Percentiles rank a stretch among this genome's conserved stretches.
These are phyloP conservation scores for Lactarius pseudohatsudake DNA, from an alignment of 768 basidiomycete species.

Conservation along the genomic window DNA sequence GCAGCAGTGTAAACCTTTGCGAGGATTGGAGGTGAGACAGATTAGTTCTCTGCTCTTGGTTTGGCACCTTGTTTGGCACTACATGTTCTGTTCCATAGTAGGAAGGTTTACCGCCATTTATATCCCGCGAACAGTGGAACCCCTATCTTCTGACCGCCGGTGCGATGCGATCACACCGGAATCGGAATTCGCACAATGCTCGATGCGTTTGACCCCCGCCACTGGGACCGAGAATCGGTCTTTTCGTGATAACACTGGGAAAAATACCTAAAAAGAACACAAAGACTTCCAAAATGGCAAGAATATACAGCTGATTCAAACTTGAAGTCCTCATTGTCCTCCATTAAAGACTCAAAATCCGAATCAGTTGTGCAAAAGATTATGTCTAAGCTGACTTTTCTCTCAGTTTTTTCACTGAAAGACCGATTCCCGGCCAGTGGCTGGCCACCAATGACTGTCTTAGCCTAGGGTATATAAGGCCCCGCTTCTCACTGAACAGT, in stretches of 20 bases:
- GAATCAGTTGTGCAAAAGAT: too few relatives aligned
- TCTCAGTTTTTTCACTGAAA: too few relatives aligned
- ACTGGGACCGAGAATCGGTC: too few relatives aligned
- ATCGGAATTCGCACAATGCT: background rate
- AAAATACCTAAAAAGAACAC: too few relatives aligned
- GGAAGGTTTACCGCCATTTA: background rate
- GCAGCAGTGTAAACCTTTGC: background rate
- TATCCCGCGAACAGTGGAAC: background rate
- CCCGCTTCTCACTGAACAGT: background rate
- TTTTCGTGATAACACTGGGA: too few relatives aligned
- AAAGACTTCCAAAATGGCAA: too few relatives aligned
- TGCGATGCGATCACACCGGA: background rate
- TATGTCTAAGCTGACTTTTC: too few relatives aligned
- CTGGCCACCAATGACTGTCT: background rate
- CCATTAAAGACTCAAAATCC: too few relatives aligned
- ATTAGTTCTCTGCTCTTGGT: background rate
- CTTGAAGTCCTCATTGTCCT: too few relatives aligned
- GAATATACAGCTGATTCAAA: too few relatives aligned
- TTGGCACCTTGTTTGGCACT: background rate
- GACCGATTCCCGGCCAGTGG: too few relatives aligned
- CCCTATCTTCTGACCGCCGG: background rate
- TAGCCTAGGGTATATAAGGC: background rate
- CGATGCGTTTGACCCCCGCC: background rate
- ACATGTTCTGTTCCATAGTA: too few relatives aligned
- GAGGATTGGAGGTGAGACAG: background rate